Conservation (phyloP, 768 basidiomycete genomes). For the Mycena epipterygia region DNA sequence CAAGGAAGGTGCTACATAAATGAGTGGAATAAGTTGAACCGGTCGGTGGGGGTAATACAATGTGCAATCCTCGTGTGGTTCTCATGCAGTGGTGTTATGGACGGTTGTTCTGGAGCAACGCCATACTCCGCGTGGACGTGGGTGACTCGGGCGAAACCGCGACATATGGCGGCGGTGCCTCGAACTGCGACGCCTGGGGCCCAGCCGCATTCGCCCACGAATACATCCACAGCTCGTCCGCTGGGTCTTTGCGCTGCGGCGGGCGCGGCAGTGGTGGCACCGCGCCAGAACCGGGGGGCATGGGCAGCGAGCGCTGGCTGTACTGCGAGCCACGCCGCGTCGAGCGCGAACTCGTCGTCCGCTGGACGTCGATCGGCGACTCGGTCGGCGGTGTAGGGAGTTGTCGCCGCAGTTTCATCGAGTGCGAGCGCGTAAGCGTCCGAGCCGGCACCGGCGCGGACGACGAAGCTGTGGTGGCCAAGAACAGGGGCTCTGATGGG, state of each 20-base stretch:
- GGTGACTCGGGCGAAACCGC: constrained; percentile 8
- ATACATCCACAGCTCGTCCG: constrained; percentile 27
- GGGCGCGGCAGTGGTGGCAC: constrained; percentile 24
- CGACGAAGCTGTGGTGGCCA: constrained; percentile 2
- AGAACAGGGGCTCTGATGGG: constrained; percentile 29
- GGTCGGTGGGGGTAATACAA: constrained; percentile 20
- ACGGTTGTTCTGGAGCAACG: neutral
- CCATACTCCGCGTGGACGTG: constrained; percentile 8
- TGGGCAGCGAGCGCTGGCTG: constrained; percentile 31
- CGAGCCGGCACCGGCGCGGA: constrained; percentile 28
- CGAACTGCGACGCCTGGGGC: neutral
- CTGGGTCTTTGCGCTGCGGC: constrained; percentile 24
- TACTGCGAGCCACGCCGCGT: constrained; percentile 30
- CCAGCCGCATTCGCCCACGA: constrained; percentile 22
- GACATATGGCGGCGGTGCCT: constrained; percentile 35
- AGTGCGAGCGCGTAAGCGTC: constrained; percentile 48
- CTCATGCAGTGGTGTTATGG: neutral
- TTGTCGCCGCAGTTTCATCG: constrained; percentile 41
- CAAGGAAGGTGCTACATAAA: constrained; percentile 29
- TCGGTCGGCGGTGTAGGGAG: constrained; percentile 38
- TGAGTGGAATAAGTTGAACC: constrained; percentile 7
- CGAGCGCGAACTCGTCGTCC: neutral
- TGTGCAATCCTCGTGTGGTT: neutral
- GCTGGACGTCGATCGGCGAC: constrained; percentile 13
- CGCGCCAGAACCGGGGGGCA: constrained; percentile 22